Base-by-base conservation (phyloP, 1,284 basidiomycete genomes). In the Ustilago xerochloae region DNA sequence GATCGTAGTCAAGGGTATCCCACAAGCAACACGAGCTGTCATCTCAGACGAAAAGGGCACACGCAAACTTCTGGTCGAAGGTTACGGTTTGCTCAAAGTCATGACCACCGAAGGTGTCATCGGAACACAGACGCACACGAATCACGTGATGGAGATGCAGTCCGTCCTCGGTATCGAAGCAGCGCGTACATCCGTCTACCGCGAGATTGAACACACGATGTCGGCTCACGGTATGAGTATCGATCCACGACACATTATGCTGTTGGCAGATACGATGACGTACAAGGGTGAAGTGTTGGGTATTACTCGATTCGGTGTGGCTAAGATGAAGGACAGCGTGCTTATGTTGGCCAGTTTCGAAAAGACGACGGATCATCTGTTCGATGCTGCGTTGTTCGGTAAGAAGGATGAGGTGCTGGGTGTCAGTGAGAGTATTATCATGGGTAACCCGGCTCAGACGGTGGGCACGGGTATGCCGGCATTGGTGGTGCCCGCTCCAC, bases 281-380 rank as follows among this genome's bases (percentile, higher is more conserved):
- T 98, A 97, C 88, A 99, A 99, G 90, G 97, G 97, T 57, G 96
- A 99, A 85, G 94, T 99, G 6, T 87, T 99, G 57, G 97, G 97
- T 59, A 99, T 99, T 85, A 99, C 97, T 9, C 92, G 97, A 22
- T 99, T 99, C 86, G 97, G 97, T 84, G 96, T 99, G n/a, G 94
- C 96, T 24, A 99, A 99, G 87, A 99, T 99, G 94, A 99, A 99
- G 87, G 97, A 99, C 86, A 97, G 94, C 79, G 95, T 98, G 18
- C 89, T 99, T 78, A 99, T 99, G 97, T 88, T 99, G 81, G 97
- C 97, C 10, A 97, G 94, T 30, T 99, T 99, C 85, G 97, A 99
- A 86, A 99, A 99, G 87, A 99, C 97, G 28, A 99, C 97, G 12
- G 97, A 99, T 86, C 97, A 99, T 85, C 86, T 99, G 69, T 99